Conservation (phyloP, 1,284 basidiomycete species). For the Chiua sp. region DNA sequence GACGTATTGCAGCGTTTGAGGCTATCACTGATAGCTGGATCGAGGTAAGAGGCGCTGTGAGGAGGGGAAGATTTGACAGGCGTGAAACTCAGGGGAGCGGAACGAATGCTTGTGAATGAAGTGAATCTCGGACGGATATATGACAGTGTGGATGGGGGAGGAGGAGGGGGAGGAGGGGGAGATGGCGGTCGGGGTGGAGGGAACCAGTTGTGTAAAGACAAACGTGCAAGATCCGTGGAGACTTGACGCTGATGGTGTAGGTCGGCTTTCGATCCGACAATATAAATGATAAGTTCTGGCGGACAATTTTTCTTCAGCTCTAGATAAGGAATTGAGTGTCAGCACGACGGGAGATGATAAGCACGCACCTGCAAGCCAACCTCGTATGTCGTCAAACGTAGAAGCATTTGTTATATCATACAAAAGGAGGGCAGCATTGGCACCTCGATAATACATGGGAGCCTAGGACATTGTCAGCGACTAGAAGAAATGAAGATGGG, state of each 20-base stretch:
- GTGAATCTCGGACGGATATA: constrained; percentile 88
- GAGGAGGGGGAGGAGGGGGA: constrained; percentile 61
- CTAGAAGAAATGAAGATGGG: constrained; percentile 16
- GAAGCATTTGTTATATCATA: constrained; percentile 96
- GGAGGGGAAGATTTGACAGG: constrained; percentile 47
- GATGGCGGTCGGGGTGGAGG: constrained; percentile 74
- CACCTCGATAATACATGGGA: constrained; percentile 99
- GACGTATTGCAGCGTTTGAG: constrained; percentile 55
- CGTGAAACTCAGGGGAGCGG: constrained; percentile 50
- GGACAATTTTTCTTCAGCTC: constrained; percentile 90
- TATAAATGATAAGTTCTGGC: constrained; percentile 87
- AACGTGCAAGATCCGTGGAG: constrained; percentile 78
- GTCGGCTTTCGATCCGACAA: constrained; percentile 92
- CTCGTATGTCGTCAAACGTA: constrained; percentile 90
- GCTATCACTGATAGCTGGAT: constrained; percentile 49
- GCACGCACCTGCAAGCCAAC: constrained; percentile 86
- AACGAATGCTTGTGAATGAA: constrained; percentile 76
- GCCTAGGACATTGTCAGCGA: constrained; percentile 56
- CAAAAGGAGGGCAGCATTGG: constrained; percentile 94
- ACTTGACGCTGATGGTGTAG: constrained; percentile 73
- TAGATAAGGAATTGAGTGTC: constrained; percentile 38
- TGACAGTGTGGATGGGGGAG: constrained; percentile 69
- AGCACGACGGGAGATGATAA: not conserved
- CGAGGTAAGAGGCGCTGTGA: constrained; percentile 58
- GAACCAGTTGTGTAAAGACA: constrained; percentile 84